These are phyloP conservation scores for Triticum dicoccoides DNA, from an alignment of 176 grass and related monocot species.

Conservation along the genomic window DNA sequence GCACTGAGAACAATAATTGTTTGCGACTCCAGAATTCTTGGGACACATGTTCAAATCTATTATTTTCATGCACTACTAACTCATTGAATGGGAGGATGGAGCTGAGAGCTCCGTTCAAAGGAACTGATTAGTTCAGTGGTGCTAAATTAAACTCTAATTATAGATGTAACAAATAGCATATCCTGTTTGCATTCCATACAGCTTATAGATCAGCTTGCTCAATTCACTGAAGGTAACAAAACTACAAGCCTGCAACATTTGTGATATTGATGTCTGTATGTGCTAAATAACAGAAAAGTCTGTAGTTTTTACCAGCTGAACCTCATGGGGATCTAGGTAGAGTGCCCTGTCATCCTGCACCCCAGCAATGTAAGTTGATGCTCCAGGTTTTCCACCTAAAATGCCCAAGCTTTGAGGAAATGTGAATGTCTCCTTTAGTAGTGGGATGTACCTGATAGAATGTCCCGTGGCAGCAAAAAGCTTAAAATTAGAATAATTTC, in stretches of 20 bases:
- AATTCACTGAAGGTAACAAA: background rate
- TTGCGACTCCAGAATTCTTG: background rate
- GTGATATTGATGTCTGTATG: background rate
- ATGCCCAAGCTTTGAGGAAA: slow-evolving; percentile 98
- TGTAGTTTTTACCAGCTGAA: slow-evolving; percentile 57
- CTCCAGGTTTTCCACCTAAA: slow-evolving; percentile 94
- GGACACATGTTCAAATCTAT: too few species aligned
- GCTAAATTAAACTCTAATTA: slow-evolving; percentile 1
- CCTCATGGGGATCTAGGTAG: slow-evolving; percentile 94
- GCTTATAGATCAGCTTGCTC: background rate
- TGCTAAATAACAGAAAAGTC: background rate
- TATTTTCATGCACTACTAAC: background rate
- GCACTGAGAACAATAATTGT: background rate
- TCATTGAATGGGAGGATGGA: slow-evolving; percentile 9
- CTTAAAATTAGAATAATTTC: slow-evolving; percentile 10
- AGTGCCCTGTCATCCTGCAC: slow-evolving; percentile 89
- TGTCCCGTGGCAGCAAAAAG: background rate
- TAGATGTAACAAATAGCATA: slow-evolving; percentile 8
- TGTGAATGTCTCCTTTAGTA: slow-evolving; percentile 86
- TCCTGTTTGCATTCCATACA: background rate
- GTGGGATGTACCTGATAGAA: slow-evolving; percentile 79
- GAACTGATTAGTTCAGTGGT: background rate
- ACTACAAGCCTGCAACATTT: background rate
- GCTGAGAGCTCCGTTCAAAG: background rate
- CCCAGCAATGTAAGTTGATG: slow-evolving; percentile 95